Percentiles rank a stretch among this genome's conserved stretches.
These are phyloP conservation scores for Xylaria sp. DNA, from an alignment of 495 filamentous ascomycete species.

Conservation along the genomic window DNA sequence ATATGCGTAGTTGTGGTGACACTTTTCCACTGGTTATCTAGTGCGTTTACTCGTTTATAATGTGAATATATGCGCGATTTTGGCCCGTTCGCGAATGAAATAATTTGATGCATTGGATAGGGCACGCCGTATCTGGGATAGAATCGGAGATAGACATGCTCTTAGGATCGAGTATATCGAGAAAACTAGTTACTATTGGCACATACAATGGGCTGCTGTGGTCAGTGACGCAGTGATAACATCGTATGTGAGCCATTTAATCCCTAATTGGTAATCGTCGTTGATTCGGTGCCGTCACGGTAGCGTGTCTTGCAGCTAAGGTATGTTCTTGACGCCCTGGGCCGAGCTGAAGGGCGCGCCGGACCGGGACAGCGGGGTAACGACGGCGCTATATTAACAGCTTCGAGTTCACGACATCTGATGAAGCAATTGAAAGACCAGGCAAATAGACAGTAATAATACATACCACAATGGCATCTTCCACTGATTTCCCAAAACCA, in stretches of 20 bases:
- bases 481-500: constrained; percentile 39
- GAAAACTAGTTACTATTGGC: background rate
- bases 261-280: background rate
- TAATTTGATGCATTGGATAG: too few relatives aligned
- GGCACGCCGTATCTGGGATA: too few relatives aligned
- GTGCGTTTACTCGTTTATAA: too few relatives aligned
- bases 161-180: background rate
- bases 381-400: background rate
- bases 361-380: background rate
- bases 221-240: background rate
- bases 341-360: constrained; percentile 13
- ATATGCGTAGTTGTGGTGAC: background rate
- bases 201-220: too few relatives aligned
- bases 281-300: background rate
- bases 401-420: background rate
- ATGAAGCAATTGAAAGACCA: background rate
- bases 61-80: too few relatives aligned
- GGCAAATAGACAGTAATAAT: background rate
- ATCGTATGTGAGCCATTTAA: background rate
- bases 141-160: background rate
- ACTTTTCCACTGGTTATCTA: background rate
- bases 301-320: background rate
- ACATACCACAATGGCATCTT: constrained; percentile 9
- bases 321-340: constrained; percentile 1
- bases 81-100: too few relatives aligned